Percentiles rank a stretch among this genome's conserved stretches.
These are phyloP conservation scores for Neurospora sublineolata DNA, from an alignment of 495 filamentous ascomycete species.

Conservation along the genomic window DNA sequence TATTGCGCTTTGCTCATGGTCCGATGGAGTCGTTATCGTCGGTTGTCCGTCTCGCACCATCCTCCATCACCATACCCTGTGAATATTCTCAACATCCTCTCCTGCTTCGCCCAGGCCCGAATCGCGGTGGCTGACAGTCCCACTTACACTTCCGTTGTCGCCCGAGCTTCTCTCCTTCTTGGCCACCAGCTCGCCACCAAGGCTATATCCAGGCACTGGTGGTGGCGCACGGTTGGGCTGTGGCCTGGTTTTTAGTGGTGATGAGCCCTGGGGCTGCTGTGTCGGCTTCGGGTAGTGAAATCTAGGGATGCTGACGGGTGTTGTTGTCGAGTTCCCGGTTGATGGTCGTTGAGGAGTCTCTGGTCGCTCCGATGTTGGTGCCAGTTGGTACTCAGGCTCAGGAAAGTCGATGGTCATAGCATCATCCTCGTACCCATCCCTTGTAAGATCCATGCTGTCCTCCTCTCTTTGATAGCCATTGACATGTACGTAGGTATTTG, in stretches of 20 bases:
- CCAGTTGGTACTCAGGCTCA: conserved; percentile 2
- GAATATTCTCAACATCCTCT: conserved; percentile 5
- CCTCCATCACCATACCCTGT: neutral
- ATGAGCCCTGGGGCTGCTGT: neutral
- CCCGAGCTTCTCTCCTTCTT: neutral
- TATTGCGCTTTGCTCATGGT: neutral
- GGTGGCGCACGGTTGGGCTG: conserved; percentile 31
- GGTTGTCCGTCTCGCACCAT: neutral
- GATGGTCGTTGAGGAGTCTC: neutral
- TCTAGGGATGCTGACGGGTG: conserved; percentile 1
- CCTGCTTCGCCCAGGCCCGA: neutral
- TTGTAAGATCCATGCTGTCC: neutral
- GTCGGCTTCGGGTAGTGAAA: conserved; percentile 14
- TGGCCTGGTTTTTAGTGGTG: conserved; percentile 20
- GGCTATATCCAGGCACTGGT: conserved; percentile 15
- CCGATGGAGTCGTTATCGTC: neutral
- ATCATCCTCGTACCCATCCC: conserved; percentile 1
- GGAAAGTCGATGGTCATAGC: conserved; percentile 11
- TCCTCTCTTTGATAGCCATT: neutral
- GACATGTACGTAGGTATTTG: neutral
- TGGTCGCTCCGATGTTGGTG: neutral
- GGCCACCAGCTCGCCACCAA: neutral
- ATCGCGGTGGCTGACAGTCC: neutral
- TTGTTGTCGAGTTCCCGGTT: conserved; percentile 2
- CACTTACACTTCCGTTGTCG: neutral